phyloP scores from a whole-genome alignment of 169 alveolate species.

The Plasmodium knowlesi region DNA sequence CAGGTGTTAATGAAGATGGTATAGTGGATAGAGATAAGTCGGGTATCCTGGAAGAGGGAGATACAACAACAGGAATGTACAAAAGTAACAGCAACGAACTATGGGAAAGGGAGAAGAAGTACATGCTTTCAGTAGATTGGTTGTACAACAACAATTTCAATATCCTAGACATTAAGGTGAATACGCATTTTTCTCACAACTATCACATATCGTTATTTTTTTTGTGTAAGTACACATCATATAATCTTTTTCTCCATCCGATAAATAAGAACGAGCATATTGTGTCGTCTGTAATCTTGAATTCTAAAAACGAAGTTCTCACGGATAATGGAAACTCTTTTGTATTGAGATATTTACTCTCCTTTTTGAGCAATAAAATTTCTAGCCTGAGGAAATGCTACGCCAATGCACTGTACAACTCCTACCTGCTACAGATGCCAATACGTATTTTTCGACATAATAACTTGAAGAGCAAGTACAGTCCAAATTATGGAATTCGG shows the following conservation, averaged over 20 bases:
- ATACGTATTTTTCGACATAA: conserved; percentile 54
- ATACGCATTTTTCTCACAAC: conserved; percentile 66
- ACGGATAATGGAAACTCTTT: conserved; percentile 67
- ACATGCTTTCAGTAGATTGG: conserved; percentile 25
- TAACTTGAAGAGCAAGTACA: conserved; percentile 36
- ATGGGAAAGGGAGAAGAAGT: conserved; percentile 16
- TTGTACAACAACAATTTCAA: conserved; percentile 39
- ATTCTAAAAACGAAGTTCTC: conserved; percentile 22
- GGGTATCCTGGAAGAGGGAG: not conserved
- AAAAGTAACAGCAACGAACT: not conserved
- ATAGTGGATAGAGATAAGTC: not conserved
- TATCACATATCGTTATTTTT: conserved; percentile 53
- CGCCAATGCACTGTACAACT: conserved; percentile 62
- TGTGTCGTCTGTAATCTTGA: conserved; percentile 41
- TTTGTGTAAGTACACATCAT: conserved; percentile 65
- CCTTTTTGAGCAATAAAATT: conserved; percentile 48
- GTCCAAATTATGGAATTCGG: conserved; percentile 62
- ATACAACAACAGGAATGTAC: not conserved
- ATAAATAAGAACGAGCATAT: conserved; percentile 66
- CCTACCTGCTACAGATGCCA: conserved; percentile 52
- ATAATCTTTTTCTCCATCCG: conserved; percentile 61
- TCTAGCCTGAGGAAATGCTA: conserved; percentile 58
- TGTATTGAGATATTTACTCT: conserved; percentile 37
- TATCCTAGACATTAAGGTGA: conserved; percentile 40
- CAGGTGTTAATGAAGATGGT: not conserved